Evolutionary conservation across 1,284 basidiomycete genomes (phyloP), one percentile per base, ranked within the genome.

Genomic region (Heliocybe sulcata): DNA sequence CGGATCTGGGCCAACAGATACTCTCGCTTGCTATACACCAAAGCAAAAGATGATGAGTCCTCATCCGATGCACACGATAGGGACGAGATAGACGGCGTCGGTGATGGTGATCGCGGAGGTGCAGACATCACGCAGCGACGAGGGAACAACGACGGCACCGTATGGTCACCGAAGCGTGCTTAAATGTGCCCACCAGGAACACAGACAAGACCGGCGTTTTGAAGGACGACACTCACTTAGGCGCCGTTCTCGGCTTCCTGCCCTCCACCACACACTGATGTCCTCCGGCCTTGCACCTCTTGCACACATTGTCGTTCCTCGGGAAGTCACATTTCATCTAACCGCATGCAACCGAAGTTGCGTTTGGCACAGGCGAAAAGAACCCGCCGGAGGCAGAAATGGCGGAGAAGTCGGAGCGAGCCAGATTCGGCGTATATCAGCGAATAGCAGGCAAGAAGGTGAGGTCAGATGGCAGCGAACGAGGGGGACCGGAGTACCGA

Each of bases 321-420:
- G 83, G 83, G 65, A 90, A 89, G 61, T 83, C 83, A 69, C 88
- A 90, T 74, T 85, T 88, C 87, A 90, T 90, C 86, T 90, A 38
- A 14, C 10, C 47, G 31, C 23, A 16, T 20, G 8, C 38, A 42
- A 20, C 8, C 38, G 16, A 35, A 35, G 31, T 14, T 12, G 35
- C 35, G 54, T 31, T 42, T 51, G 49, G 22, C 35, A 29, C 45
- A 26, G 47, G 19, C 31, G 20, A 23, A 45, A 51, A 52, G 22
- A n/a, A 47, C 45, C 10, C 27, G 12, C 47, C 45, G 33, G 35
- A 47, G 35, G 47, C n/a, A 49, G 23, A 25, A 10, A 26, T 19
- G 12, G 29, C 22, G 20, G 26, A 51, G 45, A 33, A 16, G 12
- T 31, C 4, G 29, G 12, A 31, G 29, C 29, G 29, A 31, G 54